Percentiles rank a stretch among this genome's conserved stretches.
These are phyloP conservation scores for Albophoma yamanashiensis DNA, from an alignment of 2,329 filamentous ascomycete genomes.

Conservation along the genomic window DNA sequence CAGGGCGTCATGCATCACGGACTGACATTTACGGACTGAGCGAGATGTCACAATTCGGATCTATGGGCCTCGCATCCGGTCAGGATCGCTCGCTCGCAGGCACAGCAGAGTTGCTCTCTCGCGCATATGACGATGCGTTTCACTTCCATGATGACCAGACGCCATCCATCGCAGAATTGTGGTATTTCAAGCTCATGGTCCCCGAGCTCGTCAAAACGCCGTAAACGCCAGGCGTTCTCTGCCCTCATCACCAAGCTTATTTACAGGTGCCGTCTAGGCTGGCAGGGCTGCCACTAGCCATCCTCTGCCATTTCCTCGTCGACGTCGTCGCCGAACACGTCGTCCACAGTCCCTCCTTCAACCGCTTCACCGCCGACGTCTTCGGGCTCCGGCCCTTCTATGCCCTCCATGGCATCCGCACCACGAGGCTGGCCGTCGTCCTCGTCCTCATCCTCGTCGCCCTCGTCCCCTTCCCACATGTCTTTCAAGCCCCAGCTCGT, in stretches of 20 bases:
- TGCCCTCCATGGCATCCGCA: slow-evolving; percentile 38
- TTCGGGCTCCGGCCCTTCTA: slow-evolving; percentile 29
- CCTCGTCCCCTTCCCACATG: slow-evolving; percentile 39
- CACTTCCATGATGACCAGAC: neutral
- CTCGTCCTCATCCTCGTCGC: slow-evolving; percentile 22
- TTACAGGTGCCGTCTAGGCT: neutral
- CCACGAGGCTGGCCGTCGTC: slow-evolving; percentile 28
- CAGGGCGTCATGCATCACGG: neutral
- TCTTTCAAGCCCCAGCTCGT: slow-evolving; percentile 54
- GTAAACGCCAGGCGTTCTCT: slow-evolving; percentile 3
- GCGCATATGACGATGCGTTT: neutral
- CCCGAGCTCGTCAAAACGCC: slow-evolving; percentile 3
- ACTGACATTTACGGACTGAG: neutral
- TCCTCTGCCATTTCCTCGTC: slow-evolving; percentile 47
- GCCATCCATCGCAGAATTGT: neutral
- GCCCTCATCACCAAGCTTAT: neutral
- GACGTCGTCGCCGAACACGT: slow-evolving; percentile 42
- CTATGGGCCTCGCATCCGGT: neutral
- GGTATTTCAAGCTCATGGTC: neutral
- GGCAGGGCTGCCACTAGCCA: neutral
- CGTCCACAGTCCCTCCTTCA: slow-evolving; percentile 40
- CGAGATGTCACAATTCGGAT: neutral
- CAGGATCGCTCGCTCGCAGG: too few relatives aligned
- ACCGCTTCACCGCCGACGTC: slow-evolving; percentile 35
- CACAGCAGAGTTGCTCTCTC: neutral